Conservation (phyloP, 345 rosid species). For the Angophora floribunda region DNA sequence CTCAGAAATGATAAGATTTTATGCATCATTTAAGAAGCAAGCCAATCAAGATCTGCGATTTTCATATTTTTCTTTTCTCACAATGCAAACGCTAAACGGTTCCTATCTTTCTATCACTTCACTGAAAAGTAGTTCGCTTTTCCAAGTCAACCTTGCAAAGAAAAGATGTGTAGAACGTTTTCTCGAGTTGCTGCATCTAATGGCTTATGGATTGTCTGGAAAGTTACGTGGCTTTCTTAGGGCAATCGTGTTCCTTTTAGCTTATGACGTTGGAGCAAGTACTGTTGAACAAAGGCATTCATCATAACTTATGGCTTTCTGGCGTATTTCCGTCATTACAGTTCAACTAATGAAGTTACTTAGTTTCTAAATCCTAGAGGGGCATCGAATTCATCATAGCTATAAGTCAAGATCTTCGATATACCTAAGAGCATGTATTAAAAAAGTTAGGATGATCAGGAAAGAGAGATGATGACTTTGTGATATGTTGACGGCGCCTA, state of each 20-base stretch:
- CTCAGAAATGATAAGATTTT: neutral
- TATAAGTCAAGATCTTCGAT: neutral
- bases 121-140: no score
- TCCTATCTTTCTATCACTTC: no score
- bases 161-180: no score
- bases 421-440: neutral
- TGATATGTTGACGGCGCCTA: neutral
- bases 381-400: neutral
- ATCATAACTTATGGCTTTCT: neutral
- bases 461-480: neutral
- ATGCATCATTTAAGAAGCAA: neutral
- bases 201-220: no score
- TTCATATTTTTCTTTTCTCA: neutral
- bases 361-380: neutral
- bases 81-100: no score
- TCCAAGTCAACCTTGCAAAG: no score
- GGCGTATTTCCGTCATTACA: neutral
- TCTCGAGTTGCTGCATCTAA: no score
- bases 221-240: neutral
- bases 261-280: neutral
- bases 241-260: neutral
- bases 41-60: neutral
- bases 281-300: neutral
- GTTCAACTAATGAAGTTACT: neutral
- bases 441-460: neutral